phyloP scores from a whole-genome alignment of 371 early-diverging fungal species.

The Circinella umbellata region DNA sequence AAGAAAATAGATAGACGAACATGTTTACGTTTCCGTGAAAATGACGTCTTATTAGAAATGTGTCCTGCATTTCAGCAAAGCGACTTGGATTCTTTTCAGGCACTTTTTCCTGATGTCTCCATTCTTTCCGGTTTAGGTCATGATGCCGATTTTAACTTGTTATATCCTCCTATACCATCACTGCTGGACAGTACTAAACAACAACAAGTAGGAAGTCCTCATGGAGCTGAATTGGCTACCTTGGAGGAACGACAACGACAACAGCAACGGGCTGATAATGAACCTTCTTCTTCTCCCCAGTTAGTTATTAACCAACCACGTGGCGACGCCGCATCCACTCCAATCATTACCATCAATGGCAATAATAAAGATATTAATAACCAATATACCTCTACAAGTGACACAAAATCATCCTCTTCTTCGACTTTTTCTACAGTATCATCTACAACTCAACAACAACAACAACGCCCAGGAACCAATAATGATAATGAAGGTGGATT shows the following conservation, averaged over 20 bases:
- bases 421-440: background rate
- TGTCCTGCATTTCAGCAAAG: slow-evolving; percentile 30
- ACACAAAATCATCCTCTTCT: background rate
- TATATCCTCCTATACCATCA: slow-evolving; percentile 7
- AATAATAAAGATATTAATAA: background rate
- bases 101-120: slow-evolving; percentile 26
- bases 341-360: background rate
- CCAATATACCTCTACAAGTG: background rate
- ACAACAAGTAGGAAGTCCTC: background rate
- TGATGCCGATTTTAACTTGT: slow-evolving; percentile 14
- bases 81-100: slow-evolving; percentile 23
- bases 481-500: background rate
- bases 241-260: background rate
- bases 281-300: background rate
- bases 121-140: slow-evolving; percentile 21
- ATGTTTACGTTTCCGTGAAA: slow-evolving; percentile 27
- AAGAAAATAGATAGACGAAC: slow-evolving; percentile 6
- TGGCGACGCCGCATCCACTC: slow-evolving; percentile 8
- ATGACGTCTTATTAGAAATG: slow-evolving; percentile 26
- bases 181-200: background rate
- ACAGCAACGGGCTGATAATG: background rate
- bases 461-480: background rate
- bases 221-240: background rate
- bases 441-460: background rate
- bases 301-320: background rate